Evolutionary conservation across 768 basidiomycete genomes (phyloP).

Genomic region (Lactarius vividus): DNA sequence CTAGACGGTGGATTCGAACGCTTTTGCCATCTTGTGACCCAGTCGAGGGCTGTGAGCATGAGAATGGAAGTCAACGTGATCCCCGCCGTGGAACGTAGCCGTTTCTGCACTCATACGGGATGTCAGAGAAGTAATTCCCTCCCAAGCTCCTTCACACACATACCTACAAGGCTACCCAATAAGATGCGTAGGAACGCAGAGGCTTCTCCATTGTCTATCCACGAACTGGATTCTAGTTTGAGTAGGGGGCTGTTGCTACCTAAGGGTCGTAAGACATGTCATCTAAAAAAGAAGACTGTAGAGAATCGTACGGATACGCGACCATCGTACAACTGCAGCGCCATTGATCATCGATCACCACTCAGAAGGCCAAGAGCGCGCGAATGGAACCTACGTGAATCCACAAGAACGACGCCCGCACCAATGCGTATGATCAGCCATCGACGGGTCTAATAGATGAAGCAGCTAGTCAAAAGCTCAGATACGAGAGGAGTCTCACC

Average conservation of each 20-base stretch:
- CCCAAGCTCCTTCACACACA: conserved; percentile 23
- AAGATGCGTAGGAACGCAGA: conserved; percentile 57
- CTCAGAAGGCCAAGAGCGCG: conserved; percentile 7
- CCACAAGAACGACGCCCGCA: conserved; percentile 54
- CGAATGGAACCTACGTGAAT: conserved; percentile 58
- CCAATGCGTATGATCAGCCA: conserved; percentile 58
- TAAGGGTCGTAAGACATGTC: conserved; percentile 9
- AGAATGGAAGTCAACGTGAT: conserved; percentile 56
- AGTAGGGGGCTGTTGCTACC: not conserved
- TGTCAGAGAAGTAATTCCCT: not conserved
- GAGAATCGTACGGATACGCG: conserved; percentile 52
- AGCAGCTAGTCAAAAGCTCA: not conserved
- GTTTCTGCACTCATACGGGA: conserved; percentile 51
- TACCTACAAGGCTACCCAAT: conserved; percentile 63
- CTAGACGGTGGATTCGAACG: conserved; percentile 16
- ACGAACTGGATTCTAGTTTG: conserved; percentile 16
- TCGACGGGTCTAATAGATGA: conserved; percentile 53
- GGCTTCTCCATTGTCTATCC: conserved; percentile 53
- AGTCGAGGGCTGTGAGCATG: conserved; percentile 45
- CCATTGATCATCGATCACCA: conserved; percentile 3
- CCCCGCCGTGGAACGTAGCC: conserved; percentile 64
- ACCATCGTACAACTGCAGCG: conserved; percentile 73
- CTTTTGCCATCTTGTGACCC: conserved; percentile 33
- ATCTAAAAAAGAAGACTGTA: not conserved
- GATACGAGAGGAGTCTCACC: conserved; percentile 3